Evolutionary conservation across 2,329 filamentous ascomycete species (phyloP).

Genomic region (Aspergillaceae sp.): DNA sequence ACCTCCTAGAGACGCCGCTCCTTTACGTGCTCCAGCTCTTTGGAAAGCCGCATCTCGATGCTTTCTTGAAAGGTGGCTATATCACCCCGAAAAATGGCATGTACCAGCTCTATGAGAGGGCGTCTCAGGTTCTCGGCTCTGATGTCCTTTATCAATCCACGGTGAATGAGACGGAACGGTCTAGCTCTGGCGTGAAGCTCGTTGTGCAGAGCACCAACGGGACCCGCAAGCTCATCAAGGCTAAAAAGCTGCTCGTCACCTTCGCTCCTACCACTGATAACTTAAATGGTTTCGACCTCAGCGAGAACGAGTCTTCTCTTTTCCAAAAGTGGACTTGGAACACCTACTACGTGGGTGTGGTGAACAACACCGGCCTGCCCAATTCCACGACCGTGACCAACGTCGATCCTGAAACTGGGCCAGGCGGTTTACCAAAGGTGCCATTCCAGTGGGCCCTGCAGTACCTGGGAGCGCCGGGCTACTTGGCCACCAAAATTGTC

Average conservation of each 20-base stretch:
- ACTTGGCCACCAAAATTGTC: conserved; percentile 7
- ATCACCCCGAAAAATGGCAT: conserved; percentile 12
- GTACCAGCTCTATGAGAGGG: conserved; percentile 14
- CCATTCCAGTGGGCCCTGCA: conserved; percentile 8
- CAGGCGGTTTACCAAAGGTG: conserved; percentile 18
- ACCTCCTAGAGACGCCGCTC: conserved; percentile 9
- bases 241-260: conserved; percentile 36
- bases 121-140: conserved; percentile 12
- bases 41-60: conserved; percentile 5
- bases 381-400: conserved; percentile 17
- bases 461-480: conserved; percentile 7
- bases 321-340: conserved; percentile 33
- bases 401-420: conserved; percentile 12
- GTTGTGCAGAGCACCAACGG: conserved; percentile 23
- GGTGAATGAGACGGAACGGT: conserved; percentile 13
- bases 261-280: conserved; percentile 33
- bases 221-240: conserved; percentile 22
- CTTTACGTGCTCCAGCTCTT: conserved; percentile 13
- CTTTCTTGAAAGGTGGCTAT: conserved; percentile 8
- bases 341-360: conserved; percentile 32
- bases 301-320: conserved; percentile 22
- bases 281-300: conserved; percentile 31
- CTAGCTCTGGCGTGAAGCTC: conserved; percentile 15
- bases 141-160: conserved; percentile 19
- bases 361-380: conserved; percentile 33